These are phyloP conservation scores for Prunus mira DNA, from an alignment of 306 rosid species.

Conservation along the genomic window DNA sequence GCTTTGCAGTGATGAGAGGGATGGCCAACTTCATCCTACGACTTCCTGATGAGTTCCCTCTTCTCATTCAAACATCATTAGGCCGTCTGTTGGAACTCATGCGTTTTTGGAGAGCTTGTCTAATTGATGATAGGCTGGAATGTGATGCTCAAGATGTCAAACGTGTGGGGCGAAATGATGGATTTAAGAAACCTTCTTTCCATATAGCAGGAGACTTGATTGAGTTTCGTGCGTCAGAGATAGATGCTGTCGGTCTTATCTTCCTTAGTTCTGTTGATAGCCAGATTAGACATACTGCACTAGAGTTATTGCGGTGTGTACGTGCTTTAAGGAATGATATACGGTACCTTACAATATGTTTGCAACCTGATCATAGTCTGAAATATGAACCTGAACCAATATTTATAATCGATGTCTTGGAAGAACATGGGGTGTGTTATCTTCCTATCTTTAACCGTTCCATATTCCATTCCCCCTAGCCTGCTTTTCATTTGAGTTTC, in stretches of 20 bases:
- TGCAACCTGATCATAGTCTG: slow-evolving; percentile 57
- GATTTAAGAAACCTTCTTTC: slow-evolving; percentile 72
- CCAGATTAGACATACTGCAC: slow-evolving; percentile 92
- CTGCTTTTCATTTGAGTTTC: slow-evolving; percentile 20
- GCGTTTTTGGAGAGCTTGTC: slow-evolving; percentile 98
- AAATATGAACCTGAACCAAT: slow-evolving; percentile 92
- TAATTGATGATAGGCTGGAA: slow-evolving; percentile 78
- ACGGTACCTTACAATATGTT: slow-evolving; percentile 58
- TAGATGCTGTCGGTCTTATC: slow-evolving; percentile 96
- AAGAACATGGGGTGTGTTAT: slow-evolving; percentile 91
- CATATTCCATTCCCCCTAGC: neutral
- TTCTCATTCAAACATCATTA: slow-evolving; percentile 92
- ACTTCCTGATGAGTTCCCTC: slow-evolving; percentile 99
- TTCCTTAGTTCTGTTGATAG: slow-evolving; percentile 97
- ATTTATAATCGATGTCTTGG: slow-evolving; percentile 90
- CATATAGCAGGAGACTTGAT: slow-evolving; percentile 65
- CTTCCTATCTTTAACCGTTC: slow-evolving; percentile 3
- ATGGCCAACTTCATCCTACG: slow-evolving; percentile 89
- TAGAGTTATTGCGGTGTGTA: slow-evolving; percentile 91
- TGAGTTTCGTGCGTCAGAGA: slow-evolving; percentile 91
- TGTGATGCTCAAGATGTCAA: slow-evolving; percentile 50
- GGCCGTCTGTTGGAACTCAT: slow-evolving; percentile 96
- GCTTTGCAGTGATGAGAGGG: slow-evolving; percentile 96
- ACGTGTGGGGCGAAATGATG: slow-evolving; percentile 50
- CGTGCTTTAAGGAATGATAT: slow-evolving; percentile 96